Evolutionary conservation across 208 protist species (phyloP), one percentile per base, ranked within the genome.

Genomic region (Novymonas esmeraldas): DNA sequence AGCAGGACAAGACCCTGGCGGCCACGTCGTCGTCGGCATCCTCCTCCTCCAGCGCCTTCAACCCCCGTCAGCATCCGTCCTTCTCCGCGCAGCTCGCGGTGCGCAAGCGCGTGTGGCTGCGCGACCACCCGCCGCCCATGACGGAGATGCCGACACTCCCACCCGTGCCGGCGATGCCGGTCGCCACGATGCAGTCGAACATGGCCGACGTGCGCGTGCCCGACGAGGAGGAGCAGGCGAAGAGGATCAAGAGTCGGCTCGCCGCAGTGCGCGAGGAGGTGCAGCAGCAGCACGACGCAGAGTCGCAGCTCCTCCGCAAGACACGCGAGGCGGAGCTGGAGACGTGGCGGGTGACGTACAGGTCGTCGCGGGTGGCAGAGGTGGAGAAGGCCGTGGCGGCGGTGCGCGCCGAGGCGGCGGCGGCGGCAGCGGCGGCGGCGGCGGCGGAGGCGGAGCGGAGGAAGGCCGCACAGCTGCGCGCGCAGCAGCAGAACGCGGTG

Each of bases 91-190:
- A 76, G 56, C 46, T 85, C 18, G 67, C 63, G 26, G 75, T 71
- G 48, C 45, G 69, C 20, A 79, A 89, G 51, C 67, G 70, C 2
- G 60, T 38, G 42, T 92, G 85, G 85, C 22, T 85, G 36, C 60
- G 64, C 48, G 69, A 57, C 44, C 69, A 92, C 63, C 85, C 79
- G 2, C 50, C 74, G 2, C 71, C 71, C 9, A 49, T 66, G 6
- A 54, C 42, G 31, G 74, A 80, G 74, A 42, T 81, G 65, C 79
- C 76, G 0, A 51, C 54, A 18, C 61, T 84, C 9, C 56, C 71
- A 18, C 61, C 76, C 18, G 62, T 85, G 0, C 79, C 79, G 5
- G 55, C 64, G n/a, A 41, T 85, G 20, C 70, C 70, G 0, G n/a
- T n/a, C 31, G 48, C 56, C 11, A 66, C 71, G 11, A 28, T 75